Evolutionary conservation across 352 stramenopile genomes (phyloP).

Genomic region (Phytophthora pinifolia): DNA sequence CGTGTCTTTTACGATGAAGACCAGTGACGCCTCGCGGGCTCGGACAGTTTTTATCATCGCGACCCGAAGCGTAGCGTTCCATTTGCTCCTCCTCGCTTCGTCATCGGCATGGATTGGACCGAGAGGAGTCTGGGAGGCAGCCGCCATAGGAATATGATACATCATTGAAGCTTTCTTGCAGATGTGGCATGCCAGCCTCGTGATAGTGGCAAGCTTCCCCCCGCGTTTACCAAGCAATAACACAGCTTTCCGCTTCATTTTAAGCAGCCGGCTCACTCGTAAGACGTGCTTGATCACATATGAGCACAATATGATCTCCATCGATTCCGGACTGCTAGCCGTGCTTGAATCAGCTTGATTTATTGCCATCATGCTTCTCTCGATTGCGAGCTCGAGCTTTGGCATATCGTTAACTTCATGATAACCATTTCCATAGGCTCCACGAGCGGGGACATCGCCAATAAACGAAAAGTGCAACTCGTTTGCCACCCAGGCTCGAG

Average conservation of each 20-base stretch:
- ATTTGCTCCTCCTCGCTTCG: slow-evolving; percentile 11
- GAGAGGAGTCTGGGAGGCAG: too few relatives aligned
- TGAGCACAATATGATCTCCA: slow-evolving; percentile 55
- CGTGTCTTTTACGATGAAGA: slow-evolving; percentile 65
- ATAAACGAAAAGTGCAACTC: slow-evolving; percentile 62
- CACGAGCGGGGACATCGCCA: slow-evolving; percentile 39
- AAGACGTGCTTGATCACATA: slow-evolving; percentile 63
- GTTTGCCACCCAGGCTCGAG: slow-evolving; percentile 43
- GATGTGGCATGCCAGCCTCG: slow-evolving; percentile 52
- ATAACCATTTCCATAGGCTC: slow-evolving; percentile 48
- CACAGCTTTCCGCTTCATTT: slow-evolving; percentile 33
- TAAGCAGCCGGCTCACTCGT: slow-evolving; percentile 48
- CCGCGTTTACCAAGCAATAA: slow-evolving; percentile 49
- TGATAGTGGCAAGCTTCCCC: slow-evolving; percentile 54
- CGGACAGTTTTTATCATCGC: slow-evolving; percentile 48
- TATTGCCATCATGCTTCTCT: slow-evolving; percentile 64
- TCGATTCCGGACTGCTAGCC: slow-evolving; percentile 20
- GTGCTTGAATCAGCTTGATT: slow-evolving; percentile 24
- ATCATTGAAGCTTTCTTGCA: slow-evolving; percentile 39
- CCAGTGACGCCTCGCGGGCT: slow-evolving; percentile 32
- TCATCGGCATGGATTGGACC: too few relatives aligned
- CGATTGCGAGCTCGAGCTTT: slow-evolving; percentile 52
- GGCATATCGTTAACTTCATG: slow-evolving; percentile 54
- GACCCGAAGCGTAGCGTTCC: slow-evolving; percentile 39
- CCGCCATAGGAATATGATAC: slow-evolving; percentile 24